Evolutionary conservation across 2,329 filamentous ascomycete species (phyloP).

Genomic region (Trichoderma semiorbis): DNA sequence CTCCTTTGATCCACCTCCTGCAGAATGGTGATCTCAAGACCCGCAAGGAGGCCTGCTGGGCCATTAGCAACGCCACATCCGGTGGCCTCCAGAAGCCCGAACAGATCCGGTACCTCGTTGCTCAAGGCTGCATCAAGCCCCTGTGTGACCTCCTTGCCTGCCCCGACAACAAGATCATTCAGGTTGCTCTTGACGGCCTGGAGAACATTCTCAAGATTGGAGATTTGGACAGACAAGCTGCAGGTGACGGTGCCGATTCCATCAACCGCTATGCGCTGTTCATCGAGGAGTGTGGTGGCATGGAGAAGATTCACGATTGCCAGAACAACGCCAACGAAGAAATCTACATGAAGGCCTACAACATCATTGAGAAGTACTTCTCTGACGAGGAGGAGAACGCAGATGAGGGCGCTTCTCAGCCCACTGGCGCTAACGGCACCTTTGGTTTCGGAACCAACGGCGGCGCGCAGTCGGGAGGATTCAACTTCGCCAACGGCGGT

Average conservation of each 20-base stretch:
- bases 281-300: slow-evolving; percentile 97
- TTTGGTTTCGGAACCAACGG: slow-evolving; percentile 74
- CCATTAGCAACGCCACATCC: slow-evolving; percentile 96
- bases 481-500: slow-evolving; percentile 82
- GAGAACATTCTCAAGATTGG: slow-evolving; percentile 99
- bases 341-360: slow-evolving; percentile 99
- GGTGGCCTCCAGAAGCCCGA: slow-evolving; percentile 98
- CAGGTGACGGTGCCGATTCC: slow-evolving; percentile 67
- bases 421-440: slow-evolving; percentile 64
- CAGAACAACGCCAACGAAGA: slow-evolving; percentile 99
- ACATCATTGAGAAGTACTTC: slow-evolving; percentile 99
- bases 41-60: slow-evolving; percentile 98
- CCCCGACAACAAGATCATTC: slow-evolving; percentile 99
- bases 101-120: slow-evolving; percentile 92
- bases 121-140: slow-evolving; percentile 93
- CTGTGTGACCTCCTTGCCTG: slow-evolving; percentile 92
- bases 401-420: slow-evolving; percentile 72
- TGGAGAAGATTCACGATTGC: slow-evolving; percentile 99
- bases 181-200: slow-evolving; percentile 93
- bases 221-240: slow-evolving; percentile 94
- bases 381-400: slow-evolving; percentile 96
- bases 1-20: slow-evolving; percentile 90
- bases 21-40: slow-evolving; percentile 99
- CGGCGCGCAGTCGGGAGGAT: slow-evolving; percentile 67
- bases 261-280: slow-evolving; percentile 98